Evolutionary conservation across 1,139 yeast genomes (phyloP), one percentile per base, ranked within the genome.

Genomic region (Nakaseomyces uthaithaninus): DNA sequence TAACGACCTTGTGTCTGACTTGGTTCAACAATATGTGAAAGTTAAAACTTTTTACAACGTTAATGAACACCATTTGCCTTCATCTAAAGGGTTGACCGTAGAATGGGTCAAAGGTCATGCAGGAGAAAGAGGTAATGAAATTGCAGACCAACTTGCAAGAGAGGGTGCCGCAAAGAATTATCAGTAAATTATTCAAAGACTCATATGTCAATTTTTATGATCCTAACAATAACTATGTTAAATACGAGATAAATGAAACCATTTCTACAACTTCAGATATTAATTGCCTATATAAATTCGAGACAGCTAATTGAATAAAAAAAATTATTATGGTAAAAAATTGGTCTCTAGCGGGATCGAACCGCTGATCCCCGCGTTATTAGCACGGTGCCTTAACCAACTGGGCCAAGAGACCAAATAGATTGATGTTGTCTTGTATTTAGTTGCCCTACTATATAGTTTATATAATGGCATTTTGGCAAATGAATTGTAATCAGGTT

Each of bases 131-230:
- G 95, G 95, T 1, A 87, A 87, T 55, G 87, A 80, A 47, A 66
- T 58, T 54, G 96, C 96, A 0, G 95, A 89, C 57, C 51, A 57
- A 34, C 64, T 87, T 40, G 96, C 96, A 3, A 79, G 74, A 44
- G 42, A 51, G 22, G 93, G 85, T n/a, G 79, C 80, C 4, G 24
- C 33, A 4, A 16, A 17, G 33, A 28, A 17, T 17, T 17, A 27
- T 12, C 15, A 14, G n/a, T n/a, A n/a, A n/a, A n/a, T n/a, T n/a
- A n/a, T n/a, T n/a, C n/a, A n/a, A n/a, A n/a, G n/a, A n/a, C n/a
- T n/a, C n/a, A n/a, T n/a, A n/a, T n/a, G n/a, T n/a, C n/a, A n/a
- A n/a, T n/a, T n/a, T n/a, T n/a, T n/a, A n/a, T n/a, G n/a, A n/a
- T n/a, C n/a, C n/a, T n/a, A n/a, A n/a, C n/a, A n/a, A n/a, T n/a